Conservation (phyloP, 2,329 filamentous ascomycete species). For the Monilinia polystroma region DNA sequence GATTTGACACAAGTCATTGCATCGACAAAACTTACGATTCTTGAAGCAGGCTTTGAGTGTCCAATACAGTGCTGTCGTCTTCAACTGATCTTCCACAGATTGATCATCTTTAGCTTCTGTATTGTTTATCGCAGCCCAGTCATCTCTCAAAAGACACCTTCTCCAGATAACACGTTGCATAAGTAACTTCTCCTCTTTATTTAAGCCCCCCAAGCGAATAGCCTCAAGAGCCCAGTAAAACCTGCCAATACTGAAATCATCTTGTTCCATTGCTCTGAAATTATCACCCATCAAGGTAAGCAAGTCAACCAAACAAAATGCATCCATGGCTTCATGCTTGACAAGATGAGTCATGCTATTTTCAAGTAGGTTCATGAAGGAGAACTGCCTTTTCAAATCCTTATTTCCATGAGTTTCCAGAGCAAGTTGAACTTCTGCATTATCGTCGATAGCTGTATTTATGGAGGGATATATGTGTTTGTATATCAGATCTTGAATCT, state of each 20-base stretch:
- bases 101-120: slow-evolving; percentile 72
- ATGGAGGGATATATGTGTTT: slow-evolving; percentile 67
- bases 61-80: slow-evolving; percentile 65
- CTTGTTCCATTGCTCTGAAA: slow-evolving; percentile 44
- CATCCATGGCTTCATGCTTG: slow-evolving; percentile 67
- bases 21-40: slow-evolving; percentile 50
- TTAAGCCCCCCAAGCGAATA: slow-evolving; percentile 48
- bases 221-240: slow-evolving; percentile 60
- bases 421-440: slow-evolving; percentile 73
- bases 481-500: slow-evolving; percentile 78
- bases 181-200: slow-evolving; percentile 57
- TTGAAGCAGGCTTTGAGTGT: slow-evolving; percentile 65
- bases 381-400: slow-evolving; percentile 58
- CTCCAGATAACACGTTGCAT: slow-evolving; percentile 76
- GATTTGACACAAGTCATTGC: slow-evolving; percentile 36
- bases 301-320: slow-evolving; percentile 66
- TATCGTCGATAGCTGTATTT: slow-evolving; percentile 71
- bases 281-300: slow-evolving; percentile 68
- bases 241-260: slow-evolving; percentile 54
- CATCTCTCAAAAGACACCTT: slow-evolving; percentile 76
- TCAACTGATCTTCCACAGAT: slow-evolving; percentile 61
- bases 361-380: slow-evolving; percentile 69
- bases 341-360: slow-evolving; percentile 69
- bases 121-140: slow-evolving; percentile 79
- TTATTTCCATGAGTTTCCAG: slow-evolving; percentile 58